These are phyloP conservation scores for Phoenix roebelenii DNA, from an alignment of 176 grass and related monocot genomes.

Conservation along the genomic window DNA sequence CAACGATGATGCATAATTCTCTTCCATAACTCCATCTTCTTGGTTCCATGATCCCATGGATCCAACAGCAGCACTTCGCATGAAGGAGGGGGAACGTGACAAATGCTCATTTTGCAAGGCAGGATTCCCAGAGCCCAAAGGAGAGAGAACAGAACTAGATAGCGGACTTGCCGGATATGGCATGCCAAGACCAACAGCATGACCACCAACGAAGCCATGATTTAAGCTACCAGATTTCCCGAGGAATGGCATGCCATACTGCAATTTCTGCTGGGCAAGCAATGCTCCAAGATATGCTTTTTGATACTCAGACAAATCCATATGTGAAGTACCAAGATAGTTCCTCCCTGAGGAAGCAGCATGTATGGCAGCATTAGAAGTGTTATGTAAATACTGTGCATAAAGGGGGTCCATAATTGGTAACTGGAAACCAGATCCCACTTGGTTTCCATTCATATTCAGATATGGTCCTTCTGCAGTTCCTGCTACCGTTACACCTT, in stretches of 20 bases:
- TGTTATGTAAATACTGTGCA: not conserved
- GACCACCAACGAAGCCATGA: too few species aligned
- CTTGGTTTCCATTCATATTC: conserved; percentile 10
- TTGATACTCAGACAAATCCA: conserved; percentile 9
- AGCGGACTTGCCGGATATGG: too few species aligned
- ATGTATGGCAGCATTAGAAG: not conserved
- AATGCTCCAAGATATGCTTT: conserved; percentile 10
- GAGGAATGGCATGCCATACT: too few species aligned
- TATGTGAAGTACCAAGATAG: not conserved
- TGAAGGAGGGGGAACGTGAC: not conserved
- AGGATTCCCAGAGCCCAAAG: conserved; percentile 1
- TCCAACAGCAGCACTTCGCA: not conserved
- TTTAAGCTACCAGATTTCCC: too few species aligned
- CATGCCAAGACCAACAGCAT: too few species aligned
- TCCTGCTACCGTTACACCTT: not conserved
- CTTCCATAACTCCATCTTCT: not conserved
- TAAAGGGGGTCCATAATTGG: not conserved
- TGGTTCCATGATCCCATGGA: not conserved
- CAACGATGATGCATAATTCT: not conserved
- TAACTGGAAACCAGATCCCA: conserved; percentile 5
- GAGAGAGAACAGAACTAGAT: not conserved
- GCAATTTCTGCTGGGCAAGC: conserved; percentile 7
- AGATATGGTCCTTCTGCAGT: not conserved
- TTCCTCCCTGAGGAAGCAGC: conserved; percentile 11
- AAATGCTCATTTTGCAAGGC: not conserved